phyloP scores from a whole-genome alignment of 768 basidiomycete species.

The Kwoniella mangroviensis region DNA sequence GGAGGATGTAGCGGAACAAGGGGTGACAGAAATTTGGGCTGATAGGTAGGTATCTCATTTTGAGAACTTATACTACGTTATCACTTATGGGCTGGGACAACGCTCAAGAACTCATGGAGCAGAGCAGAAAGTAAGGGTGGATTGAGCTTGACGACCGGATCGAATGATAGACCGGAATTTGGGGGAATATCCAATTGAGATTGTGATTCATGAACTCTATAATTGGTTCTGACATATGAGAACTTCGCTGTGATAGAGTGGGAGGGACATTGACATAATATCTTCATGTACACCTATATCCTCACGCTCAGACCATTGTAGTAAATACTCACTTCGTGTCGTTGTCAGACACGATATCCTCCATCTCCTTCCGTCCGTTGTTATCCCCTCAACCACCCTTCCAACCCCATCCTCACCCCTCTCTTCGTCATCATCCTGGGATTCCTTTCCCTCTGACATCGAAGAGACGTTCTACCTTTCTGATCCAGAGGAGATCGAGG shows the following conservation, averaged over 20 bases:
- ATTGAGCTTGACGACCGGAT: too few species aligned
- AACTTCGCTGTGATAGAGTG: too few species aligned
- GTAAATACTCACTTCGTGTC: background rate
- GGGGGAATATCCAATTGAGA: too few species aligned
- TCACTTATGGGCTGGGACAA: too few species aligned
- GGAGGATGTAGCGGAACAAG: conserved; percentile 53
- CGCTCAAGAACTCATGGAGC: too few species aligned
- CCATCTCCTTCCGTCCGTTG: conserved; percentile 68
- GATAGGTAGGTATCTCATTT: conserved; percentile 70
- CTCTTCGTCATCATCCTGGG: conserved; percentile 63
- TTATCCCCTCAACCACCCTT: conserved; percentile 13
- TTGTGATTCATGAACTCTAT: too few species aligned
- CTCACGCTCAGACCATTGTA: background rate
- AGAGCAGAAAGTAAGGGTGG: too few species aligned
- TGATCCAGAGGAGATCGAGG: conserved; percentile 67
- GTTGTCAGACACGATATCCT: conserved; percentile 74
- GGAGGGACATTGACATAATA: conserved; percentile 33
- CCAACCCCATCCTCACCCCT: conserved; percentile 59
- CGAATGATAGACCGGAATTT: too few species aligned
- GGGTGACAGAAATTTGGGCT: conserved; percentile 66
- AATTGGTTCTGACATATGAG: too few species aligned
- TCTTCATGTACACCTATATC: background rate
- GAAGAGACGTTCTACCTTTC: conserved; percentile 85
- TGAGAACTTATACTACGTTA: background rate
- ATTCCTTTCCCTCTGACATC: conserved; percentile 78